Percentiles rank a stretch among this genome's conserved stretches.
phyloP scores from a whole-genome alignment of 2,329 filamentous ascomycete genomes.

The Scedosporium aurantiacum region DNA sequence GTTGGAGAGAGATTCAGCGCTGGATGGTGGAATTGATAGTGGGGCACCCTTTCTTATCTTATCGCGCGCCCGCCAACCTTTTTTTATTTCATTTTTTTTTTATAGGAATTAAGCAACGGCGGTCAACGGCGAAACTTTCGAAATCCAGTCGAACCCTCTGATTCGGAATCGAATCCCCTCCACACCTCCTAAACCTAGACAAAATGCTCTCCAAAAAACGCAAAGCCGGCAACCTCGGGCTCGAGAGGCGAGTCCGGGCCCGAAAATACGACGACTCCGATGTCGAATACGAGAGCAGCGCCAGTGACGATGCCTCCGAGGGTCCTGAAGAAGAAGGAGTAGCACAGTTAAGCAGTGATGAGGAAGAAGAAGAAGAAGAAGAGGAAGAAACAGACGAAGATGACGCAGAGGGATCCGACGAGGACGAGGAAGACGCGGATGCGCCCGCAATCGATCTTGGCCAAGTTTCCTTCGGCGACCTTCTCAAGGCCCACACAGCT shows the following conservation, averaged over 20 bases:
- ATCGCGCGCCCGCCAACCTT: too few relatives aligned
- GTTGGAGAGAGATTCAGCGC: too few relatives aligned
- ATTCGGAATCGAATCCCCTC: neutral
- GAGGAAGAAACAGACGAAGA: conserved; percentile 19
- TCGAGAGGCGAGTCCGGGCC: conserved; percentile 32
- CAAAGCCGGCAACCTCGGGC: conserved; percentile 23
- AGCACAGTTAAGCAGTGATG: conserved; percentile 16
- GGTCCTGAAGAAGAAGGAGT: conserved; percentile 12
- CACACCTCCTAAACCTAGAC: neutral
- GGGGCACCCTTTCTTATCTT: too few relatives aligned
- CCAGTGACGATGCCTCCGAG: conserved; percentile 12
- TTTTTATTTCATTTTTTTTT: neutral
- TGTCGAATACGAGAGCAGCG: conserved; percentile 22
- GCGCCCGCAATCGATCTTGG: conserved; percentile 30
- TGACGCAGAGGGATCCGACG: conserved; percentile 8
- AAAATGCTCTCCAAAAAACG: conserved; percentile 28
- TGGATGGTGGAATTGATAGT: too few relatives aligned
- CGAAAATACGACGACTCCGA: conserved; percentile 33
- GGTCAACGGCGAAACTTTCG: neutral
- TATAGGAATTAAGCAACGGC: neutral
- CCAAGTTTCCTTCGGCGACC: conserved; percentile 75
- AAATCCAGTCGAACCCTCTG: neutral
- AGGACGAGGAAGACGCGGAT: conserved; percentile 24
- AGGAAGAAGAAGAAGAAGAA: conserved; percentile 19
- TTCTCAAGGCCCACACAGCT: conserved; percentile 73